Percentiles rank a stretch among this genome's conserved stretches.
phyloP scores from a whole-genome alignment of 1,284 basidiomycete species.

The Leccinum colubrinum region DNA sequence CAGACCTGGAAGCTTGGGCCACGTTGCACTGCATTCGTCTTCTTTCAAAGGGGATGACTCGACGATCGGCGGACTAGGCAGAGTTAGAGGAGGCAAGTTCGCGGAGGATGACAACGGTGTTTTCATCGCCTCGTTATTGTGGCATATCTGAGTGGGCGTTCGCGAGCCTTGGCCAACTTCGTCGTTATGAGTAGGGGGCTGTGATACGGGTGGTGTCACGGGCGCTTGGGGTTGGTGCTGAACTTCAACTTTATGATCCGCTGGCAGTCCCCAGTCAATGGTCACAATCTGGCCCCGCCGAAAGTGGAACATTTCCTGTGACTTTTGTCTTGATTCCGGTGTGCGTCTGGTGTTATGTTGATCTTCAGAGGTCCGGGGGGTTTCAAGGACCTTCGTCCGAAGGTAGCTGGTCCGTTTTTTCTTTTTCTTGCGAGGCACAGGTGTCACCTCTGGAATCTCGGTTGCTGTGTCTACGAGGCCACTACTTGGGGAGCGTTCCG shows the following conservation, averaged over 20 bases:
- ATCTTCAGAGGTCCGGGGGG: neutral
- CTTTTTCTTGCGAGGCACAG: slow-evolving; percentile 2
- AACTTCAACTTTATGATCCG: neutral
- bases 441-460: neutral
- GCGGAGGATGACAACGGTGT: neutral
- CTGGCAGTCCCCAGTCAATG: neutral
- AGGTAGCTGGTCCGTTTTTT: neutral
- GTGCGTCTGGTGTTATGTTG: neutral
- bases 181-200: neutral
- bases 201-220: neutral
- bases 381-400: neutral
- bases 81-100: neutral
- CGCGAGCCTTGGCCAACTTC: neutral
- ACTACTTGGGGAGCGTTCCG: neutral
- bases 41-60: slow-evolving; percentile 4
- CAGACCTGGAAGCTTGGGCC: slow-evolving; percentile 18
- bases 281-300: slow-evolving; percentile 21
- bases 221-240: neutral
- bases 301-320: slow-evolving; percentile 13
- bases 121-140: neutral
- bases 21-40: neutral
- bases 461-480: neutral
- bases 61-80: neutral
- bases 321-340: neutral
- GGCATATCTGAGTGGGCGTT: neutral